Evolutionary conservation across 306 rosid genomes (phyloP), one percentile per base, ranked within the genome.

Genomic region (Corylus avellana): DNA sequence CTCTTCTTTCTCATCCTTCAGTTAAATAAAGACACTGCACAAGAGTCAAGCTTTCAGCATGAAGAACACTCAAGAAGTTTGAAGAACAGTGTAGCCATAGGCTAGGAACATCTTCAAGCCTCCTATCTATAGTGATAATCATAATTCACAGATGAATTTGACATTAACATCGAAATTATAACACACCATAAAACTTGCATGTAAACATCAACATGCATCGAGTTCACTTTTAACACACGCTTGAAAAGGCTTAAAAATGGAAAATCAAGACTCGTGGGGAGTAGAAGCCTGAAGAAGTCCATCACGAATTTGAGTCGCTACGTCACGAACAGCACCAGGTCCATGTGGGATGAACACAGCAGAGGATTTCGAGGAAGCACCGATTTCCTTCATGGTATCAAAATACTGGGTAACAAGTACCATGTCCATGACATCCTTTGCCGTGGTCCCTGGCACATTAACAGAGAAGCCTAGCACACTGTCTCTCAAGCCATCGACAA

Each of bases 391-490:
- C 98, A 92, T 91, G 57, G 98, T 94, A 80, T 94, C 98, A 67
- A 94, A 94, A 77, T 94, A 94, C 80, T 94, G 98, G 27, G 97
- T 92, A 79, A 94, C 95, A 58, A 94, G 93, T 63, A 94, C 97
- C 98, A 94, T 94, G 87, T 94, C 98, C 97, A 94, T 91, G 76
- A 94, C 97, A 84, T 94, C 97, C 88, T 90, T 94, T 1, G 97
- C 87, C 1, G 92, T 87, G 1, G 97, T 94, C 72, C 98, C 98
- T 0, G 97, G 98, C 71, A 94, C 98, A 83, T 94, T 94, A 25
- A 84, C 88, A 37, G 97, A 83, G 86, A 94, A 94, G 22, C 93
- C 98, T 73, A 94, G 77, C 76, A 94, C 98, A 59, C 98, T 94
- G 48, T 94, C 98, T 69, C 97, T 87, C 85, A 92, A 80, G 29